These are phyloP conservation scores for Sugiyamaella neomexicana DNA, from an alignment of 1,139 yeast genomes.

Conservation along the genomic window DNA sequence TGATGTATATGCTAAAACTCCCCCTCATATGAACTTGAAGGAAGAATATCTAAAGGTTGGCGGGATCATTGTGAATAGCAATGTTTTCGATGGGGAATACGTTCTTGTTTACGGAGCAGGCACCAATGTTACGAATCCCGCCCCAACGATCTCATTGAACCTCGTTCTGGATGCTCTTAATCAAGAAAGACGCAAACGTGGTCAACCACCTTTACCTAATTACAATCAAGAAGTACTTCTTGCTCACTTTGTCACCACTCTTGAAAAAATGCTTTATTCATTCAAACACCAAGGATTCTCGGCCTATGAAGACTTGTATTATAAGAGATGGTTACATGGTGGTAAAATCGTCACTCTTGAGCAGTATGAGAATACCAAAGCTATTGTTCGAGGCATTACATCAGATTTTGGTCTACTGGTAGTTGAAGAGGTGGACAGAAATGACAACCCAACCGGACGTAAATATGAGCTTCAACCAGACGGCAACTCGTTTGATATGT, in stretches of 20 bases:
- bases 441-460: constrained; percentile 51
- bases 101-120: constrained; percentile 80
- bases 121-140: constrained; percentile 76
- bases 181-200: constrained; percentile 46
- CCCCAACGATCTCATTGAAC: constrained; percentile 89
- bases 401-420: constrained; percentile 77
- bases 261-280: constrained; percentile 59
- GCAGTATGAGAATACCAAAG: constrained; percentile 52
- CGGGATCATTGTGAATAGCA: constrained; percentile 84
- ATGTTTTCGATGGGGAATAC: constrained; percentile 56
- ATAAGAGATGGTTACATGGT: constrained; percentile 81
- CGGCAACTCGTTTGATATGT: constrained; percentile 95
- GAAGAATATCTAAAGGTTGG: constrained; percentile 71
- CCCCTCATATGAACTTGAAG: constrained; percentile 46
- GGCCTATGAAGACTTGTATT: constrained; percentile 72
- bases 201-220: constrained; percentile 48
- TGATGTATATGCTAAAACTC: constrained; percentile 76
- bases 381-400: constrained; percentile 77
- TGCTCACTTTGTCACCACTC: constrained; percentile 66
- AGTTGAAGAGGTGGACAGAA: constrained; percentile 61
- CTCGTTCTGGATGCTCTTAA: constrained; percentile 60
- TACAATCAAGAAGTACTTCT: constrained; percentile 61
- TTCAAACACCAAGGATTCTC: constrained; percentile 66
- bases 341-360: constrained; percentile 58
- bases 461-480: constrained; percentile 83